Conservation (phyloP, 2,329 filamentous ascomycete genomes). For the Exophiala sp. region DNA sequence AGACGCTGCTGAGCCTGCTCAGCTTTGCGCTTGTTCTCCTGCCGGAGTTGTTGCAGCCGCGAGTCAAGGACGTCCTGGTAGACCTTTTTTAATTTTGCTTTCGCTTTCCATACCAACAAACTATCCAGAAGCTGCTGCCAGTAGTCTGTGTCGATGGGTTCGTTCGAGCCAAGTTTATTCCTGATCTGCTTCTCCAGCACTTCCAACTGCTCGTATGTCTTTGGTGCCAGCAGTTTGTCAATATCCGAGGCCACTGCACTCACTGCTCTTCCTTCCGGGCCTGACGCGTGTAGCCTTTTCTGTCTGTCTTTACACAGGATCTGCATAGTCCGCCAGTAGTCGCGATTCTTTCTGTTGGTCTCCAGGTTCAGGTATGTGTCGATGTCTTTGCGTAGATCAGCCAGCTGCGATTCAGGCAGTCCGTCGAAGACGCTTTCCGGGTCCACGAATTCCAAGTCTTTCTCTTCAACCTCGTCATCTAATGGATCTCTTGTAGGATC, state of each 20-base stretch:
- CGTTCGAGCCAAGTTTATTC: constrained; percentile 76
- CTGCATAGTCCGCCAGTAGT: constrained; percentile 88
- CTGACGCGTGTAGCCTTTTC: constrained; percentile 55
- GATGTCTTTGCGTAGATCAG: constrained; percentile 76
- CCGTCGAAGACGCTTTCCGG: constrained; percentile 75
- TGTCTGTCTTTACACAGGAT: constrained; percentile 72
- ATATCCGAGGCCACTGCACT: constrained; percentile 81
- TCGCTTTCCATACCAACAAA: constrained; percentile 84
- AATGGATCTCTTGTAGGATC: constrained; percentile 72
- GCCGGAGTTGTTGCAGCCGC: constrained; percentile 60
- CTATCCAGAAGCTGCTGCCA: constrained; percentile 90
- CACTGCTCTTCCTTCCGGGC: constrained; percentile 65
- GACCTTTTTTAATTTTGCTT: constrained; percentile 72
- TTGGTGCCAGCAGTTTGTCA: constrained; percentile 77
- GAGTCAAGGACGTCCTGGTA: constrained; percentile 68
- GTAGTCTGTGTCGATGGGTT: constrained; percentile 92
- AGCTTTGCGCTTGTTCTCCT: constrained; percentile 64
- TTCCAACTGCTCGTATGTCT: constrained; percentile 80
- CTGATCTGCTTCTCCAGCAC: constrained; percentile 80
- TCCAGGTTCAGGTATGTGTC: constrained; percentile 73
- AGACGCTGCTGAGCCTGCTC: constrained; percentile 29
- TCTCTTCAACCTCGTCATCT: constrained; percentile 74
- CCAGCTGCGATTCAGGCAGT: constrained; percentile 60
- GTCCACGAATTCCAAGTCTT: constrained; percentile 70
- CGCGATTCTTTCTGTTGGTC: constrained; percentile 66